phyloP scores from a whole-genome alignment of 2,329 filamentous ascomycete genomes.

The Plectosphaerella plurivora region DNA sequence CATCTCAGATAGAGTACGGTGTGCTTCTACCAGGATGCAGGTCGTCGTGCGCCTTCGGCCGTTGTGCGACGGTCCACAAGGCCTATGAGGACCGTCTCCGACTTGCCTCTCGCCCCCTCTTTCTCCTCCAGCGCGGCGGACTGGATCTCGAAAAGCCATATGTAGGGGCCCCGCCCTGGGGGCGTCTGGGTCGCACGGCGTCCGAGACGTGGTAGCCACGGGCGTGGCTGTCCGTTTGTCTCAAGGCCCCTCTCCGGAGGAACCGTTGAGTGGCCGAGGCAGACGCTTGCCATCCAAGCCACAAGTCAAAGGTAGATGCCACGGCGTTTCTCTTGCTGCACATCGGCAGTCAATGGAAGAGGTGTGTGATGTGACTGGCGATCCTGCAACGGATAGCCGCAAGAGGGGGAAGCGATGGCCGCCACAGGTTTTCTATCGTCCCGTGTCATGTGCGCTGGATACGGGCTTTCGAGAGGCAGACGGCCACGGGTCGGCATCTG shows the following conservation, averaged over 20 bases:
- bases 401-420: too few relatives aligned
- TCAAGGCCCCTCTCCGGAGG: too few relatives aligned
- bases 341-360: too few relatives aligned
- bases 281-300: too few relatives aligned
- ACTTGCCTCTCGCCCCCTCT: not conserved
- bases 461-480: not conserved
- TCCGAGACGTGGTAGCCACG: conserved; percentile 6
- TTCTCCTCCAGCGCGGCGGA: not conserved
- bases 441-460: conserved; percentile 9
- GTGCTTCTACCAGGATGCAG: not conserved
- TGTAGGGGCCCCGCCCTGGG: not conserved
- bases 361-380: too few relatives aligned
- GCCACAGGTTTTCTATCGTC: conserved; percentile 3
- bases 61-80: not conserved
- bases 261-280: too few relatives aligned
- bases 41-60: not conserved
- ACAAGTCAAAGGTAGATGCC: too few relatives aligned
- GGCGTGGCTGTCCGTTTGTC: not conserved
- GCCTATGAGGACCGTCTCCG: not conserved
- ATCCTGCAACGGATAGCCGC: too few relatives aligned
- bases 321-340: too few relatives aligned
- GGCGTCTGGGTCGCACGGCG: conserved; percentile 5
- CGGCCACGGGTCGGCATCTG: too few relatives aligned
- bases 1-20: not conserved
- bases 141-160: not conserved